Conservation (phyloP, 2,329 filamentous ascomycete genomes). For the Cercospora janseana region DNA sequence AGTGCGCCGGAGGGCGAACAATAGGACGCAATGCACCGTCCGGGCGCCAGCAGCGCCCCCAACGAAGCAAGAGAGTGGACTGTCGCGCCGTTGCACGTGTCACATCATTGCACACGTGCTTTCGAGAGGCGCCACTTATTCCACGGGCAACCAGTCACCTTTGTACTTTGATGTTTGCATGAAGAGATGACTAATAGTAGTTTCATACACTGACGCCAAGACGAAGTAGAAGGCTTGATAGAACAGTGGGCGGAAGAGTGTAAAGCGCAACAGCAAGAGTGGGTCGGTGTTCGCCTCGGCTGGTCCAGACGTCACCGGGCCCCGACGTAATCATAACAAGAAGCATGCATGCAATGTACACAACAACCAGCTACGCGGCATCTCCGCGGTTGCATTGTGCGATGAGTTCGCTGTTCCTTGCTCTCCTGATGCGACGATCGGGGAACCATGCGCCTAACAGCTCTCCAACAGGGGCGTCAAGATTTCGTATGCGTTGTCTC, state of each 20-base stretch:
- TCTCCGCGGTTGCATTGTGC: constrained; percentile 16
- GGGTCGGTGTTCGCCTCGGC: constrained; percentile 8
- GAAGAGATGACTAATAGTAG: constrained; percentile 20
- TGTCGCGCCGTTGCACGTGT: constrained; percentile 4
- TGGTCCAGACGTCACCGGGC: constrained; percentile 15
- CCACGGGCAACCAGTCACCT: constrained; percentile 3
- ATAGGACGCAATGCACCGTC: too few relatives aligned
- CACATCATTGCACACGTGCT: constrained; percentile 13
- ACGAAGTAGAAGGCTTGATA: not conserved
- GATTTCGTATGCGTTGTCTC: too few relatives aligned
- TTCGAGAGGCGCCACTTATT: constrained; percentile 18
- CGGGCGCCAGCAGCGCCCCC: too few relatives aligned
- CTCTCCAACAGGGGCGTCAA: too few relatives aligned
- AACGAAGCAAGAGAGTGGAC: constrained; percentile 1
- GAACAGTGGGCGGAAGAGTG: not conserved
- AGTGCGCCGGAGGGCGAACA: too few relatives aligned
- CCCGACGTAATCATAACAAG: constrained; percentile 12
- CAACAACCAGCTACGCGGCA: too few relatives aligned
- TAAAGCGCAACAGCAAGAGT: not conserved
- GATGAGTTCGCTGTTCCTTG: constrained; percentile 19
- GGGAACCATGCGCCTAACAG: too few relatives aligned
- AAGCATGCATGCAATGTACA: constrained; percentile 21
- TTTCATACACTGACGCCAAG: not conserved
- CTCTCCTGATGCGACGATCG: constrained; percentile 1
- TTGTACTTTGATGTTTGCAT: constrained; percentile 16